These are phyloP conservation scores for Coemansia sp. DNA, from an alignment of 192 early-diverging fungal species.

Conservation along the genomic window DNA sequence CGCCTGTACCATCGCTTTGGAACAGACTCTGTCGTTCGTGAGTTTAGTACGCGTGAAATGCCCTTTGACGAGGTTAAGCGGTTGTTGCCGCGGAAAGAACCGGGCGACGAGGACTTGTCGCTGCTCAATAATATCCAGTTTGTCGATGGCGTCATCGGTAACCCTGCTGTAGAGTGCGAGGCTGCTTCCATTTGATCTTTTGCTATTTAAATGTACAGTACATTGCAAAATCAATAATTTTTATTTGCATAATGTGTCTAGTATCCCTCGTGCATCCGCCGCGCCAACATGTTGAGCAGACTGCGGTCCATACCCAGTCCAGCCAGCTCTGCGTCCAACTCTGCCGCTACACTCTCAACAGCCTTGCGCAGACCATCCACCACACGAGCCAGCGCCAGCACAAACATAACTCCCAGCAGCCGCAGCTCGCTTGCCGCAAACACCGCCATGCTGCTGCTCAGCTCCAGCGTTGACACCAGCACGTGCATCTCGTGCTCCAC, in stretches of 20 bases:
- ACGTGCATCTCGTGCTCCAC: conserved; percentile 24
- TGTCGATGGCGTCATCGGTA: conserved; percentile 43
- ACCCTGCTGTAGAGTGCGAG: conserved; percentile 30
- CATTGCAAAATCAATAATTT: background rate
- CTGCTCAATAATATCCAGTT: conserved; percentile 50
- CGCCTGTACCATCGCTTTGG: conserved; percentile 88
- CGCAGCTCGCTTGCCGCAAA: conserved; percentile 32
- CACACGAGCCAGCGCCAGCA: conserved; percentile 31
- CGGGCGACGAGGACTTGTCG: conserved; percentile 52
- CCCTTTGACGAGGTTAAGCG: conserved; percentile 57
- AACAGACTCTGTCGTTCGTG: conserved; percentile 59
- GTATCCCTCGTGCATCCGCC: conserved; percentile 40
- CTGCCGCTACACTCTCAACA: conserved; percentile 8
- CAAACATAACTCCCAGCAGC: conserved; percentile 26
- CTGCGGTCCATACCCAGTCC: conserved; percentile 27
- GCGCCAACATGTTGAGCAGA: conserved; percentile 29
- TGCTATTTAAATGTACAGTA: background rate
- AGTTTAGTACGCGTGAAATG: conserved; percentile 71
- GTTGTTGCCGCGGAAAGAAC: conserved; percentile 35
- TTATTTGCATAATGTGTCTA: conserved; percentile 5
- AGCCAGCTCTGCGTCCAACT: conserved; percentile 16
- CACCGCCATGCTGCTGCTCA: conserved; percentile 42
- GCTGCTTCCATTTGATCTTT: conserved; percentile 10
- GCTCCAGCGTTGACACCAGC: conserved; percentile 47
- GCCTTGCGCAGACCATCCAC: conserved; percentile 6